phyloP scores from a whole-genome alignment of 23 red algal genomes.

The Agarophyton chilense region DNA sequence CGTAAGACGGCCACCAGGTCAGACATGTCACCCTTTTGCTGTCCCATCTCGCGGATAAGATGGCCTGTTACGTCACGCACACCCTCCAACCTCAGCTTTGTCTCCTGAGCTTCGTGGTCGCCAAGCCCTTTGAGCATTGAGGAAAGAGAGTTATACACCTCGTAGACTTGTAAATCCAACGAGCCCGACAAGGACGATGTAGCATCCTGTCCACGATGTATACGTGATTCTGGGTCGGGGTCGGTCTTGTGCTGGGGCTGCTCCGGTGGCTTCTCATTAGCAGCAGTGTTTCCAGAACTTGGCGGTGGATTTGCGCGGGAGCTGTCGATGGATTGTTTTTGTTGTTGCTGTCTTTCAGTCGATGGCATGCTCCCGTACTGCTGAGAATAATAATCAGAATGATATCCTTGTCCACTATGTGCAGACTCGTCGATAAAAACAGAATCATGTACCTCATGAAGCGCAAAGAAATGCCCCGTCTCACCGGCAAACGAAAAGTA shows the following conservation, averaged over 20 bases:
- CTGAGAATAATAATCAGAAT: constrained; percentile 36
- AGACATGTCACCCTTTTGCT: constrained; percentile 39
- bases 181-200: constrained; percentile 24
- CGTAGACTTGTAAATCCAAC: constrained; percentile 60
- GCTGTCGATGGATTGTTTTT: background rate
- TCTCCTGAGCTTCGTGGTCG: constrained; percentile 33
- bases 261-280: background rate
- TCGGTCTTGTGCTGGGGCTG: background rate
- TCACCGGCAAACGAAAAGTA: constrained; percentile 71
- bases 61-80: constrained; percentile 48
- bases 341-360: background rate
- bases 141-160: constrained; percentile 54
- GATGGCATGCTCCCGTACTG: background rate
- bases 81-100: constrained; percentile 29
- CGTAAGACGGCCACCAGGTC: constrained; percentile 14
- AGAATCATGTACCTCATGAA: constrained; percentile 71
- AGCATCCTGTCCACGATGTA: constrained; percentile 9
- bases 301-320: background rate
- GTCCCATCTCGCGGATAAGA: constrained; percentile 52
- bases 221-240: constrained; percentile 12
- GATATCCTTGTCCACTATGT: constrained; percentile 28
- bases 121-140: constrained; percentile 25
- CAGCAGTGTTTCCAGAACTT: background rate
- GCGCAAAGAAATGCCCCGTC: constrained; percentile 81
- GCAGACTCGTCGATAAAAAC: constrained; percentile 43